Conservation (phyloP, 108 stramenopile species). For the Cyclotella sp. region DNA sequence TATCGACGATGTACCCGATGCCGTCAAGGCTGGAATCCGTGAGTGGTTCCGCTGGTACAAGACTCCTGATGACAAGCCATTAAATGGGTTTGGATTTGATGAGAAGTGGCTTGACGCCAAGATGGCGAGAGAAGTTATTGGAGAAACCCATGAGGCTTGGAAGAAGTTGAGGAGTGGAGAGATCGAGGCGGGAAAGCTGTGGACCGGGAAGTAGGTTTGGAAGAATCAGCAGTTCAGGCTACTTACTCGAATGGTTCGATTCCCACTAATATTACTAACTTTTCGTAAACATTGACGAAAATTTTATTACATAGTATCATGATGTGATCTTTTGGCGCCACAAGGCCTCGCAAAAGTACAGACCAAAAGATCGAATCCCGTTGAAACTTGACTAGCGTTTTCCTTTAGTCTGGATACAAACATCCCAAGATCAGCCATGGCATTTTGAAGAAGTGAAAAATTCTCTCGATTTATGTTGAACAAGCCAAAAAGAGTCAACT, state of each 20-base stretch:
- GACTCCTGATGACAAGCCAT: slow-evolving; percentile 99
- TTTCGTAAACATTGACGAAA: no score
- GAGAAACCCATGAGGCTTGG: slow-evolving; percentile 97
- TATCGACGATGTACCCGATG: slow-evolving; percentile 94
- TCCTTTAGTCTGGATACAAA: background rate
- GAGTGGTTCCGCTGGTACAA: slow-evolving; percentile 99
- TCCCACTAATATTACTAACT: background rate
- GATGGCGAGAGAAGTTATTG: slow-evolving; percentile 90
- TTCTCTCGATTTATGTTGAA: background rate
- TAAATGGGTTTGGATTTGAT: slow-evolving; percentile 98
- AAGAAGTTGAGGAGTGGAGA: slow-evolving; percentile 88
- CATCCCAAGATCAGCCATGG: background rate
- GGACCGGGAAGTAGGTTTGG: slow-evolving; percentile 49
- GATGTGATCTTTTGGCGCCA: no score
- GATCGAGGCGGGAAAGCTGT: slow-evolving; percentile 87
- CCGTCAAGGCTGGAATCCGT: slow-evolving; percentile 93
- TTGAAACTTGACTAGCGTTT: background rate
- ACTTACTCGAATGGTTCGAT: background rate
- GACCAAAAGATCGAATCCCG: background rate
- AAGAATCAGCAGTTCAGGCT: background rate
- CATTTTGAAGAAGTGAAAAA: background rate
- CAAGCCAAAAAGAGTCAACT: slow-evolving; percentile 10
- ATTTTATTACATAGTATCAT: no score
- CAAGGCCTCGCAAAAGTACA: background rate
- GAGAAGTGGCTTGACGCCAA: slow-evolving; percentile 93